Evolutionary conservation across 1,284 basidiomycete species (phyloP).

Genomic region (Irpex sp.): DNA sequence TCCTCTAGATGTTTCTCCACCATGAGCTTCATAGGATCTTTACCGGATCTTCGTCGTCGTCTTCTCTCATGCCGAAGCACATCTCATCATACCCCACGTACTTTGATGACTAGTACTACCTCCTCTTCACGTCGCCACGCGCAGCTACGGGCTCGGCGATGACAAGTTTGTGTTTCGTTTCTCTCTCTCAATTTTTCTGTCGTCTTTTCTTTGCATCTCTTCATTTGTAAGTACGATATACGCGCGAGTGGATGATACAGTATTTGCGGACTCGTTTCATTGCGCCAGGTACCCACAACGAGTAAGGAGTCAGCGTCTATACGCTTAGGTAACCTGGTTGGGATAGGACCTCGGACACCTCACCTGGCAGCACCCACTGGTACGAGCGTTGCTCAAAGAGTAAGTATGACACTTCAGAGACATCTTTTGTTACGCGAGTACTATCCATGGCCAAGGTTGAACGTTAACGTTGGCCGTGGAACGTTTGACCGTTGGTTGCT

Average conservation of each 20-base stretch:
- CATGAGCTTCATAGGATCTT: not conserved
- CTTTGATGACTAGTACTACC: slow-evolving; percentile 25
- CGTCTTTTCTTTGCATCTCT: slow-evolving; percentile 18
- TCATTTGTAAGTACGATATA: slow-evolving; percentile 21
- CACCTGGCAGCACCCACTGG: too few species aligned
- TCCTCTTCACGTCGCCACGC: slow-evolving; percentile 23
- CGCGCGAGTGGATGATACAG: slow-evolving; percentile 17
- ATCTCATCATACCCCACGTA: slow-evolving; percentile 23
- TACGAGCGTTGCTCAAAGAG: too few species aligned
- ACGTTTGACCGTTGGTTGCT: too few species aligned
- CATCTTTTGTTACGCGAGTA: too few species aligned
- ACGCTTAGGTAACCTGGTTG: not conserved
- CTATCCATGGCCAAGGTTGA: too few species aligned
- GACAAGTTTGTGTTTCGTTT: slow-evolving; percentile 20
- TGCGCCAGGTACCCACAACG: not conserved
- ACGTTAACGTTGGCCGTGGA: too few species aligned
- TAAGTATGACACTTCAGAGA: too few species aligned
- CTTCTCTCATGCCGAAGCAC: not conserved
- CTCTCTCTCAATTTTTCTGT: slow-evolving; percentile 16
- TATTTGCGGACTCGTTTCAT: slow-evolving; percentile 15
- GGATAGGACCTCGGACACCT: too few species aligned
- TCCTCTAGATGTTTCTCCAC: slow-evolving; percentile 35
- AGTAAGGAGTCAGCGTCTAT: not conserved
- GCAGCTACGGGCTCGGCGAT: slow-evolving; percentile 2
- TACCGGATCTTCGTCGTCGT: not conserved